Percentiles rank a stretch among this genome's conserved stretches.
Conservation (phyloP, 371 early-diverging fungal genomes). For the Mucor mucedo region DNA sequence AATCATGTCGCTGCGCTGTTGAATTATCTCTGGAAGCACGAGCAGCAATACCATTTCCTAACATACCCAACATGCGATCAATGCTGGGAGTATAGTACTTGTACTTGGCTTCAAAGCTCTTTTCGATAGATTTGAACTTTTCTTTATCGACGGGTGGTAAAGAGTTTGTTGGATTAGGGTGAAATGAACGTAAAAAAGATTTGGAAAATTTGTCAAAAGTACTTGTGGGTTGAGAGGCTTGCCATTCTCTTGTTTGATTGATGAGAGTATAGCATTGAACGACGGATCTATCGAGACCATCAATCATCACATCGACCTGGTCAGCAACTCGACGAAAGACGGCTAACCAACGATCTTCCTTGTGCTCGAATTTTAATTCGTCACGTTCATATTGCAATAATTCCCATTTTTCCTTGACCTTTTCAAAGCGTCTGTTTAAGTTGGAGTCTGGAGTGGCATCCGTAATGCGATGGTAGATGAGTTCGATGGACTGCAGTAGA, state of each 20-base stretch:
- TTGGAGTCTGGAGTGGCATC: conserved; percentile 34
- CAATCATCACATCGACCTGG: conserved; percentile 67
- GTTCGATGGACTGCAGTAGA: conserved; percentile 54
- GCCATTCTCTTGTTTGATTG: conserved; percentile 52
- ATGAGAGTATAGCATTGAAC: conserved; percentile 58
- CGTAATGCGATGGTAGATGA: conserved; percentile 53
- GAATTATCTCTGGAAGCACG: conserved; percentile 55
- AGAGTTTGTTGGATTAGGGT: conserved; percentile 7
- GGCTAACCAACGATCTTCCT: conserved; percentile 67
- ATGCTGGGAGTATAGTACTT: conserved; percentile 68
- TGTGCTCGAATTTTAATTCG: conserved; percentile 63
- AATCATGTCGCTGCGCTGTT: conserved; percentile 48
- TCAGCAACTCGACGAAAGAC: conserved; percentile 65
- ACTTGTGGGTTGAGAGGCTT: neutral
- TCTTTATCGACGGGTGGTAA: conserved; percentile 48
- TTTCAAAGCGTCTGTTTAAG: conserved; percentile 40
- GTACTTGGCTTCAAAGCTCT: conserved; percentile 68
- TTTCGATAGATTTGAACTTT: conserved; percentile 55
- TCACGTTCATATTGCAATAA: conserved; percentile 45
- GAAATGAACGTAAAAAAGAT: conserved; percentile 24
- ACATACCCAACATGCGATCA: conserved; percentile 62
- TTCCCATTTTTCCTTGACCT: conserved; percentile 55
- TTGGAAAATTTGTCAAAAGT: conserved; percentile 26
- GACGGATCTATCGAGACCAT: conserved; percentile 61
- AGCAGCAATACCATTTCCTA: conserved; percentile 62